A percentile compares a stretch with the other conserved stretches of the same genome.
These are phyloP conservation scores for Globisporangium alternatum DNA, from an alignment of 352 stramenopile species.

Conservation along the genomic window DNA sequence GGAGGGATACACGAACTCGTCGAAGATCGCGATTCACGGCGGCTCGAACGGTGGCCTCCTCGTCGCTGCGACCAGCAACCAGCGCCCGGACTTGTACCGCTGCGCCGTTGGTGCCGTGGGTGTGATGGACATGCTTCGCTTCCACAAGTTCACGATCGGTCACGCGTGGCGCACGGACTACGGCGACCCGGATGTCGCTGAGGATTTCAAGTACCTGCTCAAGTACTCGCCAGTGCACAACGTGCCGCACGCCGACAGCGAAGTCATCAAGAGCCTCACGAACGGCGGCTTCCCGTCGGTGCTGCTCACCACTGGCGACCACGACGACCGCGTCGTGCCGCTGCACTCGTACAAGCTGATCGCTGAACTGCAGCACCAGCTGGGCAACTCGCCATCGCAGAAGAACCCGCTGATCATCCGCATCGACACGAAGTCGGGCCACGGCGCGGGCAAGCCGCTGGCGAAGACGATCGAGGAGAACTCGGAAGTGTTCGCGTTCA, in stretches of 20 bases:
- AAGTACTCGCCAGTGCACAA: conserved; percentile 91
- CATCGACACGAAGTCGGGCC: conserved; percentile 88
- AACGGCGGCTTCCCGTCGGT: conserved; percentile 75
- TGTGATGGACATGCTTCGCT: conserved; percentile 96
- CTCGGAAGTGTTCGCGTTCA: conserved; percentile 20
- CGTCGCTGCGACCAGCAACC: conserved; percentile 88
- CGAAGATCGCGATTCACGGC: conserved; percentile 90
- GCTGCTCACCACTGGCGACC: conserved; percentile 85
- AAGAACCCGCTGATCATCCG: conserved; percentile 86
- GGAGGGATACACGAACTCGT: conserved; percentile 83
- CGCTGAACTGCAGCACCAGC: conserved; percentile 79
- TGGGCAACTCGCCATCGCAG: conserved; percentile 43
- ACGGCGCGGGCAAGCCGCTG: conserved; percentile 87
- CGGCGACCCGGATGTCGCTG: conserved; percentile 71
- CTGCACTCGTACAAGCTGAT: conserved; percentile 91
- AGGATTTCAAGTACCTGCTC: conserved; percentile 81
- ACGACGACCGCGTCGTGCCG: conserved; percentile 89
- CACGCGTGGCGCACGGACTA: conserved; percentile 89
- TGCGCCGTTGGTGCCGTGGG: conserved; percentile 92
- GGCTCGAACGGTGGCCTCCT: conserved; percentile 94
- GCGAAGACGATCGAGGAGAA: conserved; percentile 87
- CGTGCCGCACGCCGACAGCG: conserved; percentile 53
- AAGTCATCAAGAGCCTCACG: conserved; percentile 45
- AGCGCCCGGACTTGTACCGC: conserved; percentile 90
- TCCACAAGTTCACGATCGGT: conserved; percentile 94